These are phyloP conservation scores for Termitomyces titanicus DNA, from an alignment of 768 basidiomycete species.

Conservation along the genomic window DNA sequence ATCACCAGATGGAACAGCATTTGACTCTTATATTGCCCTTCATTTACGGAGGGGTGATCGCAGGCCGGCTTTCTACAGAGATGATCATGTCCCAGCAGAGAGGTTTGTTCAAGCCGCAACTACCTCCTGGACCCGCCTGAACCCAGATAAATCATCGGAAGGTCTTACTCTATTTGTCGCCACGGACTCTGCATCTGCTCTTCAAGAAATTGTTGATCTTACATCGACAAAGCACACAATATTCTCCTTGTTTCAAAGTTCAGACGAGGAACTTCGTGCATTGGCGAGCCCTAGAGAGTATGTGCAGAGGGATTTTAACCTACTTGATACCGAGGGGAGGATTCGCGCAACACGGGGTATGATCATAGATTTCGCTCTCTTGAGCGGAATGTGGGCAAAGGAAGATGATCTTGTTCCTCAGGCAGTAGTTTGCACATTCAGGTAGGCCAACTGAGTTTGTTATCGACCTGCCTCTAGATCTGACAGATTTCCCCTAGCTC, in stretches of 20 bases:
- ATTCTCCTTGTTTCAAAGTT: conserved; percentile 44
- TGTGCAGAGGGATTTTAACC: conserved; percentile 47
- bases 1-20: conserved; percentile 11
- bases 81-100: conserved; percentile 43
- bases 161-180: conserved; percentile 51
- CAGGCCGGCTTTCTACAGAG: conserved; percentile 37
- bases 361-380: conserved; percentile 64
- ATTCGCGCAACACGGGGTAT: conserved; percentile 55
- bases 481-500: conserved; percentile 37
- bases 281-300: conserved; percentile 54
- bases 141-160: conserved; percentile 16
- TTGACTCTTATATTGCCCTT: conserved; percentile 44
- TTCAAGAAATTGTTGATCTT: conserved; percentile 36
- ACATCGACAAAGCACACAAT: conserved; percentile 31
- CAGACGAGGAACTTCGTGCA: conserved; percentile 35
- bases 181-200: conserved; percentile 51
- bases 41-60: conserved; percentile 67
- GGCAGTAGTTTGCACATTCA: conserved; percentile 55
- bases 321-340: conserved; percentile 35
- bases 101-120: conserved; percentile 44
- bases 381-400: conserved; percentile 59
- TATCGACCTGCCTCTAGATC: neutral
- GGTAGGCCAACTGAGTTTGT: conserved; percentile 31
- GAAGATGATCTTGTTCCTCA: conserved; percentile 41
- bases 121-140: conserved; percentile 37